Base-by-base conservation (phyloP, 2,329 filamentous ascomycete species). In the Ceratocystis ficicola region DNA sequence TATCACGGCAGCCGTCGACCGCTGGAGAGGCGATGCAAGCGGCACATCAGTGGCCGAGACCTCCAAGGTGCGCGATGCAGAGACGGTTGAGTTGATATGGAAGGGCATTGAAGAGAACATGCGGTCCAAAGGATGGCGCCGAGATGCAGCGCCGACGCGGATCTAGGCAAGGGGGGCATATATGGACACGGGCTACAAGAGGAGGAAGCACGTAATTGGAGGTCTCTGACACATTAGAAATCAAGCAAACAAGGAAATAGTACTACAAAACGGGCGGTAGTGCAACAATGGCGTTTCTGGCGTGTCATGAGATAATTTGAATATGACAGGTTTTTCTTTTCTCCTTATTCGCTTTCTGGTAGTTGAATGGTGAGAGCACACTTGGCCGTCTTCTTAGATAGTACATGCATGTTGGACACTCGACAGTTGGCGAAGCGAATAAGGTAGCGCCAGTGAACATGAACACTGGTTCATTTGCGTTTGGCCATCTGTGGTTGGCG, bases 81-180 rank as follows among this genome's bases (percentile, higher is more conserved):
- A 97, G 78, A 86, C 95, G 20, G 90, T 96, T 8, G 94, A 97
- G 80, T 81, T 85, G 67, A 90, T 99, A 68, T 99, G 94, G 94
- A 88, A 88, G 72, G 80, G 84, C 3, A 88, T 99, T 69, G 94
- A 97, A 80, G 82, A 81, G 70, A 88, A 88, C 69, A 97, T 99
- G 94, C 83, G 86, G 72, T 80, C 81, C 68, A 90, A 86, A 73
- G 93, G 91, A 1, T 96, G 91, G 90, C 84, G 81, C 65, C 86
- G 82, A 73, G 88, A 91, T 71, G 83, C 82, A 5, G 84, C 86
- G 8, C 86, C 86, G 1, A 75, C 78, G 22, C 77, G 78, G 62
- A 80, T 83, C 69, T 81, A 72, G 62, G 30, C 15, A 17, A 57
- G 1, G 25, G 17, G 28, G 22, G 28, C 4, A 30, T 48, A 48